These are phyloP conservation scores for Rugonectria rugulosa DNA, from an alignment of 2,329 filamentous ascomycete genomes.

Conservation along the genomic window DNA sequence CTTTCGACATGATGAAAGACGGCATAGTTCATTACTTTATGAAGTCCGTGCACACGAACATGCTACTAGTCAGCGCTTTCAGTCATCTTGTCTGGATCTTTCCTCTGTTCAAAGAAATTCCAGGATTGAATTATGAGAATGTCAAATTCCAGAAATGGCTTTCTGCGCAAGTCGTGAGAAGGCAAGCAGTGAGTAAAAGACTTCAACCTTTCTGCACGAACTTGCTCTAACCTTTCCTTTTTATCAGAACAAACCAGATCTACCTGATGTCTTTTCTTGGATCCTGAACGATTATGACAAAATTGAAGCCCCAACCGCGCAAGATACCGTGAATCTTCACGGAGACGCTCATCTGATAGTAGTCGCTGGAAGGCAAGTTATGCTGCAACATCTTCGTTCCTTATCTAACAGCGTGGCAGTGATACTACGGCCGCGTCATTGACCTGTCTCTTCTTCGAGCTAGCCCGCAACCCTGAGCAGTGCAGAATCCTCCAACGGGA, in stretches of 20 bases:
- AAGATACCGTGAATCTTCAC: constrained; percentile 9
- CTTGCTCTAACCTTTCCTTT: too few species aligned
- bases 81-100: constrained; percentile 29
- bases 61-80: constrained; percentile 34
- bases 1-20: constrained; percentile 45
- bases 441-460: constrained; percentile 13
- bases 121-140: constrained; percentile 10
- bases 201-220: too few species aligned
- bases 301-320: constrained; percentile 6
- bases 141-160: constrained; percentile 21
- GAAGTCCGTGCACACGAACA: constrained; percentile 33
- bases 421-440: constrained; percentile 26
- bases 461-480: neutral
- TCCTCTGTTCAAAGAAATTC: constrained; percentile 21
- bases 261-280: constrained; percentile 43
- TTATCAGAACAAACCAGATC: constrained; percentile 27
- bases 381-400: neutral
- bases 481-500: neutral
- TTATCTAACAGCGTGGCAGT: constrained; percentile 7
- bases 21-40: constrained; percentile 40
- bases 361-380: constrained; percentile 23
- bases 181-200: constrained; percentile 4
- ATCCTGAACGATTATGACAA: constrained; percentile 37
- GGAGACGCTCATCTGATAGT: constrained; percentile 18
- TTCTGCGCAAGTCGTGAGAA: constrained; percentile 17